Conservation (phyloP, 2,329 filamentous ascomycete genomes). For the Colletotrichum orbiculare region DNA sequence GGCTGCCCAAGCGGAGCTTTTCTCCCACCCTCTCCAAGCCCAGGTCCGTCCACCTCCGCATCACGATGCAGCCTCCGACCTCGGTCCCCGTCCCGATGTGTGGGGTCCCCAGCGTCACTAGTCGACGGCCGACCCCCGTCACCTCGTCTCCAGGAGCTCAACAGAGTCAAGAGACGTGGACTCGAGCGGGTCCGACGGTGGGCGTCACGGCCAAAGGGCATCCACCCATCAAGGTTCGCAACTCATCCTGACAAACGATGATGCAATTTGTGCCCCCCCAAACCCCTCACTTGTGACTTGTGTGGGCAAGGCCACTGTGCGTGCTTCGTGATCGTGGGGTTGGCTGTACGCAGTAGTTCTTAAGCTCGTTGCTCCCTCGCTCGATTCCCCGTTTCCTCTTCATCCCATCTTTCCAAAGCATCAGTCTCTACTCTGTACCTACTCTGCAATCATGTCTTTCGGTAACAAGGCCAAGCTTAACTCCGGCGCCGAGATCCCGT, state of each 20-base stretch:
- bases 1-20: no score
- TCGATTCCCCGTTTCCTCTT: not conserved
- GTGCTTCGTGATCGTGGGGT: not conserved
- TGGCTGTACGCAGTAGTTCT: no score
- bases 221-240: conserved; percentile 30
- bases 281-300: conserved; percentile 29
- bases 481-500: conserved; percentile 73
- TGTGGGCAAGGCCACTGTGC: conserved; percentile 16
- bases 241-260: conserved; percentile 36
- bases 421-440: not conserved
- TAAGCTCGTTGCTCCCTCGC: not conserved
- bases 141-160: conserved; percentile 1
- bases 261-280: conserved; percentile 27
- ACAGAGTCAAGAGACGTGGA: not conserved
- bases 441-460: conserved; percentile 61
- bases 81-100: conserved; percentile 17
- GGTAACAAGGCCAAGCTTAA: conserved; percentile 68
- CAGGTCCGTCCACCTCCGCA: no score
- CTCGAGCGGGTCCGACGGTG: conserved; percentile 31
- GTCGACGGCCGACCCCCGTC: conserved; percentile 10
- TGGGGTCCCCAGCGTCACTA: conserved; percentile 19
- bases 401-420: not conserved
- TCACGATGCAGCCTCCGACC: not conserved
- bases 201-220: conserved; percentile 20
- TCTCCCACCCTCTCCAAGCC: no score